phyloP scores from a whole-genome alignment of 169 alveolate species.

The Babesia bovis region DNA sequence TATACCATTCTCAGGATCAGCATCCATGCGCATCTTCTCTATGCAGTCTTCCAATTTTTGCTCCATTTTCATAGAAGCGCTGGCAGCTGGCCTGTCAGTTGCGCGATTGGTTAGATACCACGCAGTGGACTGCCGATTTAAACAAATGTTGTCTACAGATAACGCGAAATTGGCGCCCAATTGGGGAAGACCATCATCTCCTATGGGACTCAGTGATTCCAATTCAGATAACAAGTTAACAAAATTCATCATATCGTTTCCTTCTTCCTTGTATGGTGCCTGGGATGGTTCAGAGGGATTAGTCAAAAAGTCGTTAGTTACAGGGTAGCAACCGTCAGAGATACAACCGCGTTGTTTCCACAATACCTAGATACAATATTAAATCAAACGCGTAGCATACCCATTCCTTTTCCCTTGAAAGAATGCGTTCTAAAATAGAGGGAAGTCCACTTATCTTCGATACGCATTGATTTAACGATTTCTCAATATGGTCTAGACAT shows the following conservation, averaged over 20 bases:
- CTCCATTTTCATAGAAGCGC: conserved; percentile 31
- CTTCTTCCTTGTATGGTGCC: background rate
- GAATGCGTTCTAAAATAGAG: conserved; percentile 1
- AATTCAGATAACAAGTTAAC: conserved; percentile 18
- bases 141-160: conserved; percentile 22
- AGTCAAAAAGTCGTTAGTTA: conserved; percentile 25
- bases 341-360: conserved; percentile 63
- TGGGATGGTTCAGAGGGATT: background rate
- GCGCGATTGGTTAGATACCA: conserved; percentile 42
- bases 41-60: conserved; percentile 70
- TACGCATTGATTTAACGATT: conserved; percentile 21
- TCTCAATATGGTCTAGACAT: conserved; percentile 43
- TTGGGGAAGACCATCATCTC: conserved; percentile 14
- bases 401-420: conserved; percentile 60
- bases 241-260: conserved; percentile 11
- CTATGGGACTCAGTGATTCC: conserved; percentile 20
- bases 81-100: conserved; percentile 10
- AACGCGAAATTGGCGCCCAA: conserved; percentile 29
- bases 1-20: conserved; percentile 74
- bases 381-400: conserved; percentile 2
- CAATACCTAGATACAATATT: background rate
- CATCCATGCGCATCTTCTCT: conserved; percentile 74
- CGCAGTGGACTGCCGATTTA: conserved; percentile 50
- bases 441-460: conserved; percentile 34
- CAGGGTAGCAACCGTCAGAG: background rate